Base-by-base conservation (phyloP, 441 rosid species). In the Capsella rubella region DNA sequence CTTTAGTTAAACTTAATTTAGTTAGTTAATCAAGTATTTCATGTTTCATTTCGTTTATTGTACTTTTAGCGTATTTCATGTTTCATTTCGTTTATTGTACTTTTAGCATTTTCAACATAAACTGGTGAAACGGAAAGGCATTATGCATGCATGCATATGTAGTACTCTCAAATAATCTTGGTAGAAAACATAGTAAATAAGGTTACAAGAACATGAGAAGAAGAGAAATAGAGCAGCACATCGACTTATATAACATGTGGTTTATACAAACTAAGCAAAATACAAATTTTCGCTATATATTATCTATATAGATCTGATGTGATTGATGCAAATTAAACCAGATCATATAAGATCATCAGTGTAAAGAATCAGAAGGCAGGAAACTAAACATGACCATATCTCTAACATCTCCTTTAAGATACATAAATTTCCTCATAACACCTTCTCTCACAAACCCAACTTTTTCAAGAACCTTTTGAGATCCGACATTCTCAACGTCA, bases 381-480 rank as follows among this genome's bases (percentile, higher is more conserved):
- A 87, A 71, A 69, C 96, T 89, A 71, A 89, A 88, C 78, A 87
- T 80, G 14, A 86, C 83, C 85, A 64, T 63, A 50, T 89, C 91
- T 69, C 90, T 78, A n/a, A 83, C 16, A 35, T 66, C 79, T 14
- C 92, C 96, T 70, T 84, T 89, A 1, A 51, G 55, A 12, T 43
- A 15, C 6, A 12, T 5, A 16, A 80, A 86, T 57, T 83, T 87
- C 60, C 93, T 84, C 34, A 89, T 78, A 37, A 87, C 84, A 49
- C 91, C 94, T 81, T 90, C 96, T 62, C 81, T 86, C 6, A 0
- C 16, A 75, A 90, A 87, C 39, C 95, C 90, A 71, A 82, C 90
- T 51, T 93, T 90, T 62, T 84, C 90, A 66, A 88, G 75, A 62
- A 86, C 92, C 79, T 77, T 86, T 63, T 83, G 90, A 10, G 97